Evolutionary conservation across 179 eudicot species (phyloP).

Genomic region (Silene noctiflora): DNA sequence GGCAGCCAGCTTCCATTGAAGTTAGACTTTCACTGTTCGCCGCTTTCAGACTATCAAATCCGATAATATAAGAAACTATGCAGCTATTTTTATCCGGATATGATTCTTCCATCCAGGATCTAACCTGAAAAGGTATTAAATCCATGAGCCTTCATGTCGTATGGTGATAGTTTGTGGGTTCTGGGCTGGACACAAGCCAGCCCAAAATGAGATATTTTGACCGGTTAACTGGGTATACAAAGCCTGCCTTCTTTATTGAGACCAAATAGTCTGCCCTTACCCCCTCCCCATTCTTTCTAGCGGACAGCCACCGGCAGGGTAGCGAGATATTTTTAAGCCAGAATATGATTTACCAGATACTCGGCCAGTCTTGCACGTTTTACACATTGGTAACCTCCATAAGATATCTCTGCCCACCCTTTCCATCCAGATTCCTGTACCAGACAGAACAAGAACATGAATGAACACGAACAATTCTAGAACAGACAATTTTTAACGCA

Average conservation of each 20-base stretch:
- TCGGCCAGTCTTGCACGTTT: slow-evolving; percentile 90
- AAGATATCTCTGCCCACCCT: slow-evolving; percentile 99
- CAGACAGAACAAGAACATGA: slow-evolving; percentile 6
- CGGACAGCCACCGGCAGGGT: no score
- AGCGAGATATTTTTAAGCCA: no score
- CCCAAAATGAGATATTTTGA: neutral
- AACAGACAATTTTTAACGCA: no score
- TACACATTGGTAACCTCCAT: slow-evolving; percentile 80
- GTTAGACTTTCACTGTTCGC: slow-evolving; percentile 25
- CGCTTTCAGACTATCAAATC: slow-evolving; percentile 85
- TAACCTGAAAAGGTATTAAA: slow-evolving; percentile 44
- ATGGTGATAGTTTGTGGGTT: no score
- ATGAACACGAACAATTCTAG: neutral
- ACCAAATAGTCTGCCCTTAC: neutral
- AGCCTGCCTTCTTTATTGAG: neutral
- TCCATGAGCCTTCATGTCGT: neutral
- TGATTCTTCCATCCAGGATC: slow-evolving; percentile 92
- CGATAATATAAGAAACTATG: slow-evolving; percentile 75
- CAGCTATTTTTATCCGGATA: slow-evolving; percentile 51
- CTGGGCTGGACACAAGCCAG: neutral
- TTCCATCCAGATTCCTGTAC: slow-evolving; percentile 88
- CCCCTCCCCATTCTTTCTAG: no score
- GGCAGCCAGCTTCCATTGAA: slow-evolving; percentile 26
- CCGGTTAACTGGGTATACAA: neutral
- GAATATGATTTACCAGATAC: slow-evolving; percentile 52